These are phyloP conservation scores for Stylosanthes scabra DNA, from an alignment of 331 rosid species.

Conservation along the genomic window DNA sequence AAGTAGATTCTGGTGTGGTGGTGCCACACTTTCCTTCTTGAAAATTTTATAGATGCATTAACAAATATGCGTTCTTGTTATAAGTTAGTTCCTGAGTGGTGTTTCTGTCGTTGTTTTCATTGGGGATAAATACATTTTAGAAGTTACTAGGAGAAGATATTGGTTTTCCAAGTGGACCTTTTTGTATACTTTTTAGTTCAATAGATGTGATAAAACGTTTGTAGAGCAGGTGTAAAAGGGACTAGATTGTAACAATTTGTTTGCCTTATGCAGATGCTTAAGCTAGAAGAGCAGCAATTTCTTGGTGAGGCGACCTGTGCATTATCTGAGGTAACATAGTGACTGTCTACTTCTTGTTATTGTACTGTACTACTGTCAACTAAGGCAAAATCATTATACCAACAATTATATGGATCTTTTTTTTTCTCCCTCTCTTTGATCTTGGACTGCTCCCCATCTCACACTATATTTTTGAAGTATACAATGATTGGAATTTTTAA, in stretches of 20 bases:
- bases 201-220: conserved; percentile 21
- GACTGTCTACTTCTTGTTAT: conserved; percentile 1
- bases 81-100: conserved; percentile 19
- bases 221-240: neutral
- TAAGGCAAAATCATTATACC: conserved; percentile 17
- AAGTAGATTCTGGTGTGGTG: conserved; percentile 19
- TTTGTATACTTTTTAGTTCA: conserved; percentile 13
- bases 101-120: neutral
- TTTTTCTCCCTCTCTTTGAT: neutral
- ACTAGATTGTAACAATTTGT: conserved; percentile 35
- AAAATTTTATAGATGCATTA: conserved; percentile 8
- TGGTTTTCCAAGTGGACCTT: neutral
- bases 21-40: neutral
- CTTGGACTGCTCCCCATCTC: neutral
- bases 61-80: conserved; percentile 13
- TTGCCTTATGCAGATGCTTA: conserved; percentile 73
- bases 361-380: conserved; percentile 10
- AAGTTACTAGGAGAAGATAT: conserved; percentile 5
- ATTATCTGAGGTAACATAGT: conserved; percentile 67
- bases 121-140: neutral
- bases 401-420: conserved; percentile 24
- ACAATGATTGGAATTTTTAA: neutral
- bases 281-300: conserved; percentile 85
- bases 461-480: neutral
- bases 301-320: conserved; percentile 78